Evolutionary conservation across 2,329 filamentous ascomycete species (phyloP).

Genomic region (Aspergillus sp.): DNA sequence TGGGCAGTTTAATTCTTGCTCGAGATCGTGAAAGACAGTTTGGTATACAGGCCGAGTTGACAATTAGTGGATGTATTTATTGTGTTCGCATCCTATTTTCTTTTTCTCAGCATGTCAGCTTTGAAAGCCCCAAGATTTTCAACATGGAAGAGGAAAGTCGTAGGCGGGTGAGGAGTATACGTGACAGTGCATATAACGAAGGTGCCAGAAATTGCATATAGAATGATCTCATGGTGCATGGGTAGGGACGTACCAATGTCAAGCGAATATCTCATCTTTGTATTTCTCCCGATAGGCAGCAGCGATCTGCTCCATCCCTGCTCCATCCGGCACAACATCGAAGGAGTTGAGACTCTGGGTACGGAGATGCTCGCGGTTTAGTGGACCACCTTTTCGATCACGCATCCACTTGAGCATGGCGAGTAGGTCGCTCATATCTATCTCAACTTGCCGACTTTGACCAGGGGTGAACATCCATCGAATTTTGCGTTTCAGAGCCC

Average conservation of each 20-base stretch:
- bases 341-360: slow-evolving; percentile 29
- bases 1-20: not conserved
- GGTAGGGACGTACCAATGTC: slow-evolving; percentile 1
- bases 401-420: slow-evolving; percentile 30
- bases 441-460: slow-evolving; percentile 23
- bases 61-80: not conserved
- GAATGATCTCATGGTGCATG: not conserved
- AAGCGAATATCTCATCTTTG: slow-evolving; percentile 25
- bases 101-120: not conserved
- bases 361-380: slow-evolving; percentile 27
- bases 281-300: slow-evolving; percentile 27
- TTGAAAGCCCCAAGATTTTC: not conserved
- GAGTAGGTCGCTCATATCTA: slow-evolving; percentile 31
- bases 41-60: not conserved
- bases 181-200: not conserved
- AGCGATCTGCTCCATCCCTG: slow-evolving; percentile 31
- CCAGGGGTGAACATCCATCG: slow-evolving; percentile 28
- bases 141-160: not conserved
- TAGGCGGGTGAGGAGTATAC: no score
- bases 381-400: slow-evolving; percentile 19
- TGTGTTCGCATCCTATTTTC: not conserved
- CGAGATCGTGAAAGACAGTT: slow-evolving; percentile 2
- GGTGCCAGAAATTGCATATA: not conserved
- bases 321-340: slow-evolving; percentile 28
- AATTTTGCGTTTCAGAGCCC: slow-evolving; percentile 37